Evolutionary conservation across 768 basidiomycete genomes (phyloP).

Genomic region (Hortiboletus flavorubellus): DNA sequence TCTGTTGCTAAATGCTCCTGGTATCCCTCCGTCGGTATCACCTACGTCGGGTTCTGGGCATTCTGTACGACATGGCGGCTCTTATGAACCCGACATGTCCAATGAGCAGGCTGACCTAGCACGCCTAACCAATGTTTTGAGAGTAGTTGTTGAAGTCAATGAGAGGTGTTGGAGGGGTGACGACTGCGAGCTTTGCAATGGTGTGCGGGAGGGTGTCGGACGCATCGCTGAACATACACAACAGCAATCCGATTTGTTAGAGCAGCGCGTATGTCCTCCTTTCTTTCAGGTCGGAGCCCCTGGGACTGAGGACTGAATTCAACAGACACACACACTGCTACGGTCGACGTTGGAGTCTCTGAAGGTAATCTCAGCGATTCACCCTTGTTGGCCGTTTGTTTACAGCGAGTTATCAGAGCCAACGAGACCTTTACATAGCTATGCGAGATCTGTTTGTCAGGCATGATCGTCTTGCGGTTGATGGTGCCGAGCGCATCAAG

Average conservation of each 20-base stretch:
- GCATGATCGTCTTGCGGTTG: slow-evolving; percentile 84
- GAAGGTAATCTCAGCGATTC: slow-evolving; percentile 47
- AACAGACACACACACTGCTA: slow-evolving; percentile 58
- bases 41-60: slow-evolving; percentile 12
- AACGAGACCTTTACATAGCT: slow-evolving; percentile 85
- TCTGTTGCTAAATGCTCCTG: slow-evolving; percentile 31
- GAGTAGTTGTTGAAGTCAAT: slow-evolving; percentile 73
- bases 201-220: slow-evolving; percentile 72
- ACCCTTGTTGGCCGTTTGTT: slow-evolving; percentile 5
- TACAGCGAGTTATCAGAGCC: slow-evolving; percentile 40
- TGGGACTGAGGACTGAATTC: slow-evolving; percentile 8
- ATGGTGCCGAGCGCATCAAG: slow-evolving; percentile 83
- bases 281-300: neutral
- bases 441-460: slow-evolving; percentile 84
- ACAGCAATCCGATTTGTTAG: slow-evolving; percentile 69
- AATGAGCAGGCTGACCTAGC: slow-evolving; percentile 74
- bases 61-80: slow-evolving; percentile 7
- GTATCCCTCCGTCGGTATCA: slow-evolving; percentile 24
- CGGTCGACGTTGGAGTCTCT: slow-evolving; percentile 72
- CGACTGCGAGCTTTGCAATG: slow-evolving; percentile 75
- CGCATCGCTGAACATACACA: slow-evolving; percentile 67
- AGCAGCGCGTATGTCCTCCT: slow-evolving; percentile 55
- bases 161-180: slow-evolving; percentile 83
- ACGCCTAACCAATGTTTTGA: slow-evolving; percentile 77
- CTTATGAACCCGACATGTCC: slow-evolving; percentile 27